phyloP scores from a whole-genome alignment of 768 basidiomycete genomes.

The Artomyces pyxidatus region DNA sequence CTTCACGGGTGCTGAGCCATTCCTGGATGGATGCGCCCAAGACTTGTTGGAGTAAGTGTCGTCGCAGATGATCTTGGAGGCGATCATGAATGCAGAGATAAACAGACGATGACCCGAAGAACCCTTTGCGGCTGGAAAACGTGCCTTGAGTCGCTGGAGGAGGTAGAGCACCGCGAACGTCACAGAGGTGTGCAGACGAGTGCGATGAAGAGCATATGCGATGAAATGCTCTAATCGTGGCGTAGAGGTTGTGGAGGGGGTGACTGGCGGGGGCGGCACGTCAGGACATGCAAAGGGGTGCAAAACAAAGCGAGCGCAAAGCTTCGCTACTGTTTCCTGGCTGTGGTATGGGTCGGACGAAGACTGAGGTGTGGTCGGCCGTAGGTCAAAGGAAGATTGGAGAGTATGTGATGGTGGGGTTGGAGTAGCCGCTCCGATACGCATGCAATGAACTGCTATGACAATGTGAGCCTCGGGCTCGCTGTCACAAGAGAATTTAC shows the following conservation, averaged over 20 bases:
- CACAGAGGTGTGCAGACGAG: constrained; percentile 50
- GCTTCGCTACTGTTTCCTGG: constrained; percentile 60
- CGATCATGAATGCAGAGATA: constrained; percentile 90
- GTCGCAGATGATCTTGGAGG: constrained; percentile 66
- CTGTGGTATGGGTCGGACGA: constrained; percentile 58
- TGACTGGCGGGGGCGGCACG: constrained; percentile 42
- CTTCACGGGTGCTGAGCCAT: constrained; percentile 67
- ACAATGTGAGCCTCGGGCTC: no score
- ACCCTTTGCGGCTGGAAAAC: constrained; percentile 87
- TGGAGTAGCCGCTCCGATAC: no score
- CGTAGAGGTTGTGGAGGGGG: constrained; percentile 18
- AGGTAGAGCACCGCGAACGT: constrained; percentile 56
- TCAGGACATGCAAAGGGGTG: constrained; percentile 86
- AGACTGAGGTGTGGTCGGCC: constrained; percentile 4
- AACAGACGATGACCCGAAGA: constrained; percentile 87
- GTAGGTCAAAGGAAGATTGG: constrained; percentile 3
- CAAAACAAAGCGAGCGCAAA: constrained; percentile 74
- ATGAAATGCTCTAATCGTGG: constrained; percentile 71
- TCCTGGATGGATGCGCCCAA: constrained; percentile 64
- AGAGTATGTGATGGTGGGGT: no score
- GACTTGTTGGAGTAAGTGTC: constrained; percentile 62
- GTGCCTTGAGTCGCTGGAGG: constrained; percentile 77
- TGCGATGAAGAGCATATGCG: constrained; percentile 81
- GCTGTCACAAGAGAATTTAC: no score
- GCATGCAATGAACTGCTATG: no score